Percentiles rank a stretch among this genome's conserved stretches.
These are phyloP conservation scores for Alloascoidea hylecoeti DNA, from an alignment of 805 yeast genomes.

Conservation along the genomic window DNA sequence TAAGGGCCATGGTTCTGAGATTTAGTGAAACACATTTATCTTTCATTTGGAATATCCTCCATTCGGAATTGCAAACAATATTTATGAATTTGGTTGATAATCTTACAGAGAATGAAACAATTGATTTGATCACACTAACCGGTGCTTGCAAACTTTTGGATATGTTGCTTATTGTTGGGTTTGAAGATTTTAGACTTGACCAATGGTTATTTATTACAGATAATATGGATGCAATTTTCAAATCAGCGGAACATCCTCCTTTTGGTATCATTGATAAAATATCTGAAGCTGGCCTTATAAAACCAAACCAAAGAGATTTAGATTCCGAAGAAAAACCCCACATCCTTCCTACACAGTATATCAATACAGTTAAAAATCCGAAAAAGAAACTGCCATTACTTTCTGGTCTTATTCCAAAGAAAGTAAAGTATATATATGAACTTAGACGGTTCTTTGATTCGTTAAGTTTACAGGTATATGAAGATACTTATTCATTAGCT, in stretches of 20 bases:
- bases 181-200: constrained; percentile 62
- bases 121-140: constrained; percentile 11
- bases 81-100: constrained; percentile 25
- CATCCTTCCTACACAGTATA: constrained; percentile 6
- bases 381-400: constrained; percentile 26
- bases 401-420: constrained; percentile 10
- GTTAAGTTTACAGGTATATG: constrained; percentile 50
- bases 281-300: constrained; percentile 21
- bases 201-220: constrained; percentile 84
- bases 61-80: constrained; percentile 41
- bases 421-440: constrained; percentile 25
- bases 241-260: constrained; percentile 15
- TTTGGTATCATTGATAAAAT: constrained; percentile 34
- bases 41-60: constrained; percentile 56
- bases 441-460: constrained; percentile 54
- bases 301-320: constrained; percentile 16
- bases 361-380: neutral
- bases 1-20: constrained; percentile 52
- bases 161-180: constrained; percentile 46
- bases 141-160: constrained; percentile 68
- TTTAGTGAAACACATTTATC: constrained; percentile 51
- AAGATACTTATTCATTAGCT: constrained; percentile 42
- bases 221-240: constrained; percentile 41
- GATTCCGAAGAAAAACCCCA: too few species aligned
- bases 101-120: constrained; percentile 10